These are phyloP conservation scores for Lachancea quebecensis DNA, from an alignment of 805 yeast species.

Conservation along the genomic window DNA sequence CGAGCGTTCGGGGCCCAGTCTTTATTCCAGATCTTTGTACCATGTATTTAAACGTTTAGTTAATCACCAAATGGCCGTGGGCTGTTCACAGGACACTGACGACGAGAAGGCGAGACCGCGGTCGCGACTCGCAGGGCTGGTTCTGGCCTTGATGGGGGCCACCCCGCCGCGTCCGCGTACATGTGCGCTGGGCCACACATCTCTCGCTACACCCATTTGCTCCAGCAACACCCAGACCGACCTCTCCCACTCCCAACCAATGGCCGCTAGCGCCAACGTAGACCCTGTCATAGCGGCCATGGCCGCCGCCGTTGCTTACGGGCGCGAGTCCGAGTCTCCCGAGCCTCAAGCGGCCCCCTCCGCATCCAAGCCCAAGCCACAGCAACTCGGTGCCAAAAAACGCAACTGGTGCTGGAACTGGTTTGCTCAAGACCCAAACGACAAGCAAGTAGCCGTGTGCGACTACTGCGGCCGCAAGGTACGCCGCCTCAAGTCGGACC, in stretches of 20 bases:
- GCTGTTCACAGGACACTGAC: conserved; percentile 4
- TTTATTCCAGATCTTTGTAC: conserved; percentile 10
- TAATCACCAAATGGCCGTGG: conserved; percentile 4
- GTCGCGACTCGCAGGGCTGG: not conserved
- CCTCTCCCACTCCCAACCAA: not conserved
- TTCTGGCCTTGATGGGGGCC: too few relatives aligned
- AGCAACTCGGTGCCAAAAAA: conserved; percentile 51
- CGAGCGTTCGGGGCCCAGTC: conserved; percentile 1
- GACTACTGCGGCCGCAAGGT: conserved; percentile 47
- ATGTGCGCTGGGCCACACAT: too few relatives aligned
- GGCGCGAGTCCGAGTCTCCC: not conserved
- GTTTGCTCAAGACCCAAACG: conserved; percentile 45
- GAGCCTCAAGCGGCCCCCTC: not conserved
- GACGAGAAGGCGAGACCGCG: too few relatives aligned
- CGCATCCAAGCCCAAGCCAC: not conserved
- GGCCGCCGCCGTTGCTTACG: conserved; percentile 7
- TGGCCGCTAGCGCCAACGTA: conserved; percentile 2
- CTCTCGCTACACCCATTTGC: too few relatives aligned
- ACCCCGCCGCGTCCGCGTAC: not conserved
- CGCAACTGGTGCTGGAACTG: conserved; percentile 60
- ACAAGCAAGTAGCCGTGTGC: conserved; percentile 47
- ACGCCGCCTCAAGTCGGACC: conserved; percentile 43
- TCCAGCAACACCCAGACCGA: too few relatives aligned
- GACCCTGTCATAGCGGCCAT: conserved; percentile 5
- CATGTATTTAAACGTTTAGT: conserved; percentile 10